Percentiles rank a stretch among this genome's conserved stretches.
phyloP scores from a whole-genome alignment of 202 grass and related monocot species.

The Carex arenaria region DNA sequence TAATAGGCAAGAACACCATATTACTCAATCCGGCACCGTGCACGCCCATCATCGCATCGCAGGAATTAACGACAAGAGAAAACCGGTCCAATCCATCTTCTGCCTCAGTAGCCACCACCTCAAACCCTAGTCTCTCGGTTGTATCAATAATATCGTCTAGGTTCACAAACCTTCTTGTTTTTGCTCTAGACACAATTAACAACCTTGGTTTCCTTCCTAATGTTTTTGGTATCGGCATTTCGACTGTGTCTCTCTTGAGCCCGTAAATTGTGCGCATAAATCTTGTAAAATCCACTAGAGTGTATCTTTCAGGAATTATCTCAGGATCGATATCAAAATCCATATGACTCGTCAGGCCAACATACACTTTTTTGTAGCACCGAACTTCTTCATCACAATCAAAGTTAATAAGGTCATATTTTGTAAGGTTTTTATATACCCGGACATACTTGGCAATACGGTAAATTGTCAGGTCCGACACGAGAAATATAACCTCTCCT shows the following conservation, averaged over 20 bases:
- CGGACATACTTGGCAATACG: conserved; percentile 64
- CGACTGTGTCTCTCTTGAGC: conserved; percentile 23
- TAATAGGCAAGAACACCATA: conserved; percentile 68
- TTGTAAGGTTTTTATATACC: conserved; percentile 43
- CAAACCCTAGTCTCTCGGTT: conserved; percentile 44
- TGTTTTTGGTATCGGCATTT: background rate
- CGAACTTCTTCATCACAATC: conserved; percentile 47
- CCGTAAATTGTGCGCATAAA: conserved; percentile 54
- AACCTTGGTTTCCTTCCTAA: conserved; percentile 29
- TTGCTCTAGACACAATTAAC: conserved; percentile 41
- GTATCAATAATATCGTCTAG: conserved; percentile 33
- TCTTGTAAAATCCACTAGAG: conserved; percentile 56
- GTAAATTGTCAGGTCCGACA: conserved; percentile 47
- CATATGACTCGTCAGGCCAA: conserved; percentile 47
- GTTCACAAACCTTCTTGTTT: conserved; percentile 68
- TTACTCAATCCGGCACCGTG: conserved; percentile 90
- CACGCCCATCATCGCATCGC: conserved; percentile 70
- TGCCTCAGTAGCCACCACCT: conserved; percentile 64
- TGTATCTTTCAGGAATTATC: conserved; percentile 39
- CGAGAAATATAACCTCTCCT: conserved; percentile 69
- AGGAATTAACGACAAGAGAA: conserved; percentile 50
- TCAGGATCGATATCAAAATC: conserved; percentile 76
- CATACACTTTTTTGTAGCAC: conserved; percentile 50
- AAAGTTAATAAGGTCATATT: conserved; percentile 58
- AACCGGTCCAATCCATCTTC: conserved; percentile 53